Evolutionary conservation across 2,329 filamentous ascomycete species (phyloP), one percentile per base, ranked within the genome.

Genomic region (Alternaria dauci): DNA sequence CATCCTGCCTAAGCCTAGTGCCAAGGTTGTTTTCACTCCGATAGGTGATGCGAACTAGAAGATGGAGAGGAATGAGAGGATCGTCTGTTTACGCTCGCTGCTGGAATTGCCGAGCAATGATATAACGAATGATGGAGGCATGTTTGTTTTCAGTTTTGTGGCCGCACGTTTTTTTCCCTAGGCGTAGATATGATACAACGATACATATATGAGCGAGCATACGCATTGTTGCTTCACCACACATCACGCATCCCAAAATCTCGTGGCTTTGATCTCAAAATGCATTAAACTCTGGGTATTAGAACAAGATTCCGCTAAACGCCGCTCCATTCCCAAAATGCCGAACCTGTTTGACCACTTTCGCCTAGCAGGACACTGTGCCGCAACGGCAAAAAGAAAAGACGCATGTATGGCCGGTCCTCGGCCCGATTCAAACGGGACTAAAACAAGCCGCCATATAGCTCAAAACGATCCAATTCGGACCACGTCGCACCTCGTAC

Each of bases 1-100:
- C 0, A 67, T 63, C 20, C 25, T 67, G 4, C 65, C 65, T 0
- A 66, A 65, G 38, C 58, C 55, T 12, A 62, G 55, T 26, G 58
- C 62, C 1, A 62, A 58, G 30, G 61, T 61, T 7, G 30, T 63
- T 8, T 65, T 65, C n/a, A 63, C 59, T 26, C 62, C 52, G 1
- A 11, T 63, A 18, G n/a, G 16, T 12, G 23, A 18, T 6, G 26
- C 26, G 23, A 20, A 44, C 8, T 53, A 30, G 41, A 47, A 47
- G 23, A 5, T 8, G 12, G 30, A 20, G 46, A 36, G 9, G 7
- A 1, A 38, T 26, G 20, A 8, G 46, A 50, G 23, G 32, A 6
- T 38, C 16, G 2, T 18, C 23, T 36, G 20, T 18, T 50, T 34
- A 50, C 25, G 46, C 46, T 50, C 46, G 46, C 46, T 50, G 32